Conservation (phyloP, 1,284 basidiomycete genomes). For the Ceratobasidium sp. region DNA sequence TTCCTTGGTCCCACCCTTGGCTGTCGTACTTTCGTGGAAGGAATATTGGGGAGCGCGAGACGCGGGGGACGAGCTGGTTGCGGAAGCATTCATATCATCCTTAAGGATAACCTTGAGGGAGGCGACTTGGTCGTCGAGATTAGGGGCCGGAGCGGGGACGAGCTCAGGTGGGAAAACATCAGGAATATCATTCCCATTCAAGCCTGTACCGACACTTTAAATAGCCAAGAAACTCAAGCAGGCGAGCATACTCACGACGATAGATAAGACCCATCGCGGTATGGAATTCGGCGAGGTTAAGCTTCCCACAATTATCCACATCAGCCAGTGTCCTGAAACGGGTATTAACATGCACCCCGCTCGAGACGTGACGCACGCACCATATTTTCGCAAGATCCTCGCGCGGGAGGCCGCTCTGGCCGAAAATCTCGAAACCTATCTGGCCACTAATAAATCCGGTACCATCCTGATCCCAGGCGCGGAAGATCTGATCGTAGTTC, state of each 20-base stretch:
- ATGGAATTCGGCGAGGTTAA: conserved; percentile 97
- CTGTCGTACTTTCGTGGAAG: conserved; percentile 63
- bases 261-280: conserved; percentile 99
- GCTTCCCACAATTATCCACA: conserved; percentile 88
- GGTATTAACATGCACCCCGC: conserved; percentile 33
- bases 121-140: conserved; percentile 91
- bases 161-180: conserved; percentile 89
- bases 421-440: conserved; percentile 93
- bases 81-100: conserved; percentile 76
- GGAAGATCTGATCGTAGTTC: conserved; percentile 95
- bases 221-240: conserved; percentile 1
- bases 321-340: conserved; percentile 85
- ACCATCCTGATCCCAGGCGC: conserved; percentile 89
- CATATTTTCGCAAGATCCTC: conserved; percentile 96
- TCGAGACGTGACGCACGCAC: conserved; percentile 60
- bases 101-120: conserved; percentile 91
- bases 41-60: conserved; percentile 77
- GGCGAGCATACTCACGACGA: conserved; percentile 70
- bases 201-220: conserved; percentile 60
- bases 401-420: conserved; percentile 88
- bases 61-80: conserved; percentile 62
- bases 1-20: conserved; percentile 87
- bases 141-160: conserved; percentile 90
- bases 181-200: conserved; percentile 94
- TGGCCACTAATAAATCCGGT: conserved; percentile 90